Evolutionary conservation across 495 filamentous ascomycete species (phyloP).

Genomic region (Xylaria intraflava): DNA sequence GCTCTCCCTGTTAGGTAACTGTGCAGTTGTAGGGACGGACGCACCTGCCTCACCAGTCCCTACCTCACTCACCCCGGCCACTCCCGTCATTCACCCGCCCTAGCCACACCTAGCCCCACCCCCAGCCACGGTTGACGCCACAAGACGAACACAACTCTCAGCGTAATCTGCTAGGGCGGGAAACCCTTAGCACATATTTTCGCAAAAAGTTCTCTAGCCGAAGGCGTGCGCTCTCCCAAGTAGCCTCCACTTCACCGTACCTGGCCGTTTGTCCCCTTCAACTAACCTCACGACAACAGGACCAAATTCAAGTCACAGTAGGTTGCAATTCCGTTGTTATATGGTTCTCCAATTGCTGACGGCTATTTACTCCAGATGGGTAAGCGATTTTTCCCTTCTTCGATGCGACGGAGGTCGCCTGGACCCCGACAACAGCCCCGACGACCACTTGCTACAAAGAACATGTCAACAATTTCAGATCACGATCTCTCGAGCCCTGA

Average conservation of each 20-base stretch:
- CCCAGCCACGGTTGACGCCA: not conserved
- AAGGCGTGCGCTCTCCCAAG: conserved; percentile 21
- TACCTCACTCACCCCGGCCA: not conserved
- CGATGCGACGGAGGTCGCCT: not conserved
- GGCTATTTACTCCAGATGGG: conserved; percentile 41
- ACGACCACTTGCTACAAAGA: not conserved
- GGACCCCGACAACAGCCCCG: not conserved
- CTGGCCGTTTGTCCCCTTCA: conserved; percentile 21
- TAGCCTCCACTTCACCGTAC: conserved; percentile 11
- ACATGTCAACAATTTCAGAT: not conserved
- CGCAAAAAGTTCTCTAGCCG: conserved; percentile 25
- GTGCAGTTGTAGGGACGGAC: too few species aligned
- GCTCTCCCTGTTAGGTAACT: too few species aligned
- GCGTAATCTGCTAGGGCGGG: conserved; percentile 26
- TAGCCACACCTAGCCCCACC: not conserved
- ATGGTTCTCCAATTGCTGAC: conserved; percentile 8
- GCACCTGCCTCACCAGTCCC: not conserved
- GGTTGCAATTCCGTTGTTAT: conserved; percentile 15
- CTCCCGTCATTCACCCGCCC: not conserved
- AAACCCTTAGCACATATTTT: conserved; percentile 32
- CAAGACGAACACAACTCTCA: conserved; percentile 10
- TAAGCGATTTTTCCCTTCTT: conserved; percentile 34
- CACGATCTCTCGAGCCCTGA: not conserved
- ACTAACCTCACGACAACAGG: conserved; percentile 23
- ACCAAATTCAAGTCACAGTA: conserved; percentile 36